Evolutionary conservation across 129 eudicot species (phyloP).

Genomic region (Glebionis coronaria): DNA sequence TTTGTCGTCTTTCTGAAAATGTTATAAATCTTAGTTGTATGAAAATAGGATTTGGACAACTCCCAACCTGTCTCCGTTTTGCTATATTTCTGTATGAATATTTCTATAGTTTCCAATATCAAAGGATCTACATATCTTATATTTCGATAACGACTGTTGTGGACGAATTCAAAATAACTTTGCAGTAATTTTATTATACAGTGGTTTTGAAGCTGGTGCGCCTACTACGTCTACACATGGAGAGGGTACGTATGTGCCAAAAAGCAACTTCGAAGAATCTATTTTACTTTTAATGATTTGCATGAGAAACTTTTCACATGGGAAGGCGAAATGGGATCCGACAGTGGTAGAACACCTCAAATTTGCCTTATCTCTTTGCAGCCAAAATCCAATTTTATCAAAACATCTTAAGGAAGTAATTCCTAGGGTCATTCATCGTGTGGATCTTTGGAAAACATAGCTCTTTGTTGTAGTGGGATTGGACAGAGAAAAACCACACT

Average conservation of each 20-base stretch:
- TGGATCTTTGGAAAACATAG: conserved; percentile 76
- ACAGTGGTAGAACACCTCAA: conserved; percentile 79
- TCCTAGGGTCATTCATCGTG: conserved; percentile 73
- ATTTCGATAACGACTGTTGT: conserved; percentile 68
- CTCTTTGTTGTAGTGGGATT: conserved; percentile 58
- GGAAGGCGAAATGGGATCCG: conserved; percentile 82
- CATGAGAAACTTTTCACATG: conserved; percentile 64
- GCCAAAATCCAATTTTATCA: conserved; percentile 68
- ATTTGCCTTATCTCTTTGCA: conserved; percentile 73
- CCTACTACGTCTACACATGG: conserved; percentile 70
- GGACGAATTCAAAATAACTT: conserved; percentile 80
- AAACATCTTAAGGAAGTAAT: conserved; percentile 79
- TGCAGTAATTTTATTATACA: conserved; percentile 73
- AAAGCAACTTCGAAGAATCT: conserved; percentile 82
- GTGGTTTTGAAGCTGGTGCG: conserved; percentile 77
- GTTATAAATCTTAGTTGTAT: no score
- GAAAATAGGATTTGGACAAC: no score
- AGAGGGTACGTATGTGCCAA: conserved; percentile 77
- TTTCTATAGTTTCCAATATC: not conserved
- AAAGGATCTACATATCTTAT: not conserved
- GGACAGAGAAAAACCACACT: conserved; percentile 55
- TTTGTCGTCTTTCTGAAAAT: no score
- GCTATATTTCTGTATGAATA: not conserved
- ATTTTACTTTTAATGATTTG: conserved; percentile 81
- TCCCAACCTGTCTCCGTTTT: not conserved